Evolutionary conservation across 2,329 filamentous ascomycete genomes (phyloP), one percentile per base, ranked within the genome.

Genomic region (Trichophyton mentagrophytes): DNA sequence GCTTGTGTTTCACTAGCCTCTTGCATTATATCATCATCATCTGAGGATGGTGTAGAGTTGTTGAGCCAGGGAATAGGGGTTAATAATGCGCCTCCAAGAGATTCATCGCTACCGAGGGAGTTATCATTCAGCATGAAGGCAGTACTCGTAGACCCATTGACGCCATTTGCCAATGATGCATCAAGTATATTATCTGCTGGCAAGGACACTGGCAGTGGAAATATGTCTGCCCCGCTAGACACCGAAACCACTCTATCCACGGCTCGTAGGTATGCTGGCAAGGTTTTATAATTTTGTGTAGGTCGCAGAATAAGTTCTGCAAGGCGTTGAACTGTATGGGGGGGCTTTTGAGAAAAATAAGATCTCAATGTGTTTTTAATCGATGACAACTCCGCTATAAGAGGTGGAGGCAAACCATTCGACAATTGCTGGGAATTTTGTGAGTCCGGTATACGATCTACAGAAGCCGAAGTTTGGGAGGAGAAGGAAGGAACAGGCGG

Each of bases 1-100:
- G 13, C n/a, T 5, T 11, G 13, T 30, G 49, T 33, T 53, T 53
- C 25, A 15, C 49, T 25, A 53, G n/a, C 8, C 13, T 53, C 49
- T 53, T 27, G 22, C 22, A 53, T 53, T 3, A 64, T 62, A 59
- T 63, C 61, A 61, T 64, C 68, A 33, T 66, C 64, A 40, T 69
- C 67, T 9, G 64, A 60, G 6, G 63, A 61, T 6, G 49, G 42
- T 6, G 36, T 40, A n/a, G 53, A 42, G 66, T 73, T 71, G 61
- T 69, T 79, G 58, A 97, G 77, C 93, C 93, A 99, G 0, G 91
- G 89, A 61, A 99, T 97, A 0, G 92, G 93, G 0, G 92, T 97
- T 57, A 99, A 79, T 17, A 96, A 79, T 0, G 93, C 93, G 5
- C 93, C 93, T 22, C 92, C 92, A 1, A 97, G 78, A 11, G 87